A percentile compares a stretch with the other conserved stretches of the same genome.
phyloP scores from a whole-genome alignment of 495 filamentous ascomycete species.

The Lophium mytilinum region DNA sequence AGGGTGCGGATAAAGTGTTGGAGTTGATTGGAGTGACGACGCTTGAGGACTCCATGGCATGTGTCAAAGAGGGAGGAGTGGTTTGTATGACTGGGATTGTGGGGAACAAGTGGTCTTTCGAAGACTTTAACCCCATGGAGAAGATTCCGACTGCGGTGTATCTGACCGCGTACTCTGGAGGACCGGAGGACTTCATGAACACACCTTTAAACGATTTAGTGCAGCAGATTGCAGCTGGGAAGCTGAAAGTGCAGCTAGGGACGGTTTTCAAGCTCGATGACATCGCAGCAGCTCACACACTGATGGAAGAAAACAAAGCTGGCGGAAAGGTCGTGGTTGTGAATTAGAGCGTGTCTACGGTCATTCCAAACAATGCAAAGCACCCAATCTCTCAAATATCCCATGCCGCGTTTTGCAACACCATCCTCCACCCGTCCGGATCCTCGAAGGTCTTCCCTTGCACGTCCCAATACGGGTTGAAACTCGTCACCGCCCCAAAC shows the following conservation, averaged over 20 bases:
- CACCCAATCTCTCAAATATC: background rate
- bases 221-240: constrained; percentile 32
- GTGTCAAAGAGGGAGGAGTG: constrained; percentile 34
- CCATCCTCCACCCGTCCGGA: constrained; percentile 17
- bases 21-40: constrained; percentile 40
- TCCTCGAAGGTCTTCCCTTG: constrained; percentile 17
- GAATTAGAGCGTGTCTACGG: constrained; percentile 4
- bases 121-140: constrained; percentile 42
- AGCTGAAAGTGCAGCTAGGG: constrained; percentile 38
- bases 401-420: constrained; percentile 10
- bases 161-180: constrained; percentile 41
- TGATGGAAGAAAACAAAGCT: constrained; percentile 29
- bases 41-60: constrained; percentile 39
- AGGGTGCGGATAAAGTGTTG: constrained; percentile 43
- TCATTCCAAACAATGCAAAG: too few relatives aligned
- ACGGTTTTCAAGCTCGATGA: constrained; percentile 44
- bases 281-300: constrained; percentile 40
- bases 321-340: constrained; percentile 30
- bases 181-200: constrained; percentile 38
- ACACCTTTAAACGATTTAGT: constrained; percentile 43
- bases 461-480: constrained; percentile 17
- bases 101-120: constrained; percentile 41
- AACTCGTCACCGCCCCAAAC: constrained; percentile 2
- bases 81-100: constrained; percentile 47
- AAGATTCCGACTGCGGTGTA: constrained; percentile 38